Evolutionary conservation across 768 basidiomycete species (phyloP).

Genomic region (Cystobasidium tubakii): DNA sequence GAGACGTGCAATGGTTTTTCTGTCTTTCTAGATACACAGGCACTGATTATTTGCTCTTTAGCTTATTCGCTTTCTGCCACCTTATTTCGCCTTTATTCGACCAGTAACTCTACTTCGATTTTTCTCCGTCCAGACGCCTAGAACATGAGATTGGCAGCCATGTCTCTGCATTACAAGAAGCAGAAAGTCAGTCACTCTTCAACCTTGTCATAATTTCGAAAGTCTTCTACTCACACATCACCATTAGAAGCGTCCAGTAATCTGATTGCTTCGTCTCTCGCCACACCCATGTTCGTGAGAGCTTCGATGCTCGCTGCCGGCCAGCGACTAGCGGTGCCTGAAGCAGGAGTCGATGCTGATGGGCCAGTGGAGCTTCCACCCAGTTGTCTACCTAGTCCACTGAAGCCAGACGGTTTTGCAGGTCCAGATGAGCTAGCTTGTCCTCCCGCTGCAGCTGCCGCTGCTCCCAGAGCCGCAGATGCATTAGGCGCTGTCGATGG

Average conservation of each 20-base stretch:
- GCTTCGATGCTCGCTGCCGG: constrained; percentile 62
- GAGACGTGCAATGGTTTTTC: background rate
- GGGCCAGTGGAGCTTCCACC: constrained; percentile 23
- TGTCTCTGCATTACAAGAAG: background rate
- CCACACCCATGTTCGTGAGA: constrained; percentile 70
- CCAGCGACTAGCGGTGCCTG: constrained; percentile 48
- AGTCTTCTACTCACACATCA: constrained; percentile 55
- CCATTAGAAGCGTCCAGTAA: constrained; percentile 73
- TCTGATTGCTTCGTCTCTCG: constrained; percentile 69
- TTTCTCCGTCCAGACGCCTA: background rate
- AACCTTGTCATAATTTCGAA: too few relatives aligned
- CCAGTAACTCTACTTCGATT: too few relatives aligned
- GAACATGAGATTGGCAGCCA: constrained; percentile 29
- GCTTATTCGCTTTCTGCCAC: background rate
- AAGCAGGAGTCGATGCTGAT: constrained; percentile 43
- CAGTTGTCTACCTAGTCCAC: background rate
- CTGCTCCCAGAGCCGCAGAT: constrained; percentile 37
- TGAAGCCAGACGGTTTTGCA: background rate
- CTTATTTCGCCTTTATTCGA: too few relatives aligned
- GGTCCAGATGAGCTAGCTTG: constrained; percentile 39
- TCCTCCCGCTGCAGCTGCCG: constrained; percentile 40
- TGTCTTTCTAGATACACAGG: background rate
- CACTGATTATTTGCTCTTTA: background rate
- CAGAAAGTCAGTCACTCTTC: too few relatives aligned
- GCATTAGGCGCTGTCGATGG: constrained; percentile 23